These are phyloP conservation scores for Mycena leptocephala DNA, from an alignment of 768 basidiomycete genomes.

Conservation along the genomic window DNA sequence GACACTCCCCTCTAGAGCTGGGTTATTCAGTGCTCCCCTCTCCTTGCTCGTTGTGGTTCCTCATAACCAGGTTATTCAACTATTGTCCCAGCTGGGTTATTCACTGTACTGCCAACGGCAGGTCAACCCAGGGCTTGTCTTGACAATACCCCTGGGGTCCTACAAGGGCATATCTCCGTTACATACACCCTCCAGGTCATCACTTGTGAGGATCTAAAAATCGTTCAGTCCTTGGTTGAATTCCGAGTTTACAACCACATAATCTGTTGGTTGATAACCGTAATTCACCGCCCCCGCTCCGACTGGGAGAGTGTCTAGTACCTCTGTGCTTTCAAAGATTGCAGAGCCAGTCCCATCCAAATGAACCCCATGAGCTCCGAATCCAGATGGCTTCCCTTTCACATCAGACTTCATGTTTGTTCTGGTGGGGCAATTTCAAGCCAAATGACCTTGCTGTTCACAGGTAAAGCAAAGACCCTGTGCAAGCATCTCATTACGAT, in stretches of 20 bases:
- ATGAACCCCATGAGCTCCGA: constrained; percentile 26
- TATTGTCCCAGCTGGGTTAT: too few species aligned
- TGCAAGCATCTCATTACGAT: constrained; percentile 30
- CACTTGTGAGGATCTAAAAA: neutral
- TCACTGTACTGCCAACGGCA: too few species aligned
- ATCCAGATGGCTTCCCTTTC: constrained; percentile 31
- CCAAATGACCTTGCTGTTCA: constrained; percentile 35
- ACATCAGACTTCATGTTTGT: constrained; percentile 30
- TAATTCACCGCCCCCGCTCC: neutral
- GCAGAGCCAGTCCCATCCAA: neutral
- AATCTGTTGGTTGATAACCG: neutral
- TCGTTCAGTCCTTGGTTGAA: neutral
- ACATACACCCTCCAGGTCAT: too few species aligned
- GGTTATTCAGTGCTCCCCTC: too few species aligned
- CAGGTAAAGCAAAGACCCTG: constrained; percentile 49
- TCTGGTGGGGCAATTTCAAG: constrained; percentile 39
- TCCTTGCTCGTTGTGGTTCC: too few species aligned
- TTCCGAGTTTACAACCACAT: neutral
- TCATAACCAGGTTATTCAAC: too few species aligned
- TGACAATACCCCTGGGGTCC: too few species aligned
- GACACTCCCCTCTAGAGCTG: too few species aligned
- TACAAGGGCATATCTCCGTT: too few species aligned
- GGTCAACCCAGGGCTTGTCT: too few species aligned
- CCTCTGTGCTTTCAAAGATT: constrained; percentile 10
- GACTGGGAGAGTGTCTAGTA: neutral